Percentiles rank a stretch among this genome's conserved stretches.
Evolutionary conservation across 2,329 filamentous ascomycete genomes (phyloP).

Genomic region (Calycina herbarum): DNA sequence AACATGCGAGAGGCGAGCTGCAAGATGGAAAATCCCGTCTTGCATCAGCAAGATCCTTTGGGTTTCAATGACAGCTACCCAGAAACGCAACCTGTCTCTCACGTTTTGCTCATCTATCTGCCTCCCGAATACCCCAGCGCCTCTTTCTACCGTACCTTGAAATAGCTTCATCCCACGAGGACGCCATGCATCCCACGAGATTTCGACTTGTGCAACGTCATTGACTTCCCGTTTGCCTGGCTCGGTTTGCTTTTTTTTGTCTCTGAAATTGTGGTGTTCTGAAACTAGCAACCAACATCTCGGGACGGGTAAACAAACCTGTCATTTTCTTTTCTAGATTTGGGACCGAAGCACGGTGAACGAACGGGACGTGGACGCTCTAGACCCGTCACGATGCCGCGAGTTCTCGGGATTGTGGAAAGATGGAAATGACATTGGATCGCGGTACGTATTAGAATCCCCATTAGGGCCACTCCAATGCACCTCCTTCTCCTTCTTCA

Average conservation of each 20-base stretch:
- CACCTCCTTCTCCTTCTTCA: too few species aligned
- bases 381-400: too few species aligned
- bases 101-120: too few species aligned
- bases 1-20: slow-evolving; percentile 1
- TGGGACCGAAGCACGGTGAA: background rate
- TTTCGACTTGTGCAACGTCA: background rate
- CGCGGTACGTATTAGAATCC: too few species aligned
- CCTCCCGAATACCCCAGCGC: background rate
- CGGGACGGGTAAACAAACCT: slow-evolving; percentile 10
- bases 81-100: too few species aligned
- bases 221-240: background rate
- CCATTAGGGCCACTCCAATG: too few species aligned
- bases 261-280: slow-evolving; percentile 3
- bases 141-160: background rate
- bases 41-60: background rate
- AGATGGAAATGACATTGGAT: too few species aligned
- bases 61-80: background rate
- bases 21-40: background rate
- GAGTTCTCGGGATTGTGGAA: background rate
- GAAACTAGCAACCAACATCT: slow-evolving; percentile 9
- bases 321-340: slow-evolving; percentile 3
- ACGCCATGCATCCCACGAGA: background rate
- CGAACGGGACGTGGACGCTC: too few species aligned
- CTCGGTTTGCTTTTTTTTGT: background rate
- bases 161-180: background rate